Conservation (phyloP, 2,329 filamentous ascomycete species). For the Botrytis byssoidea region DNA sequence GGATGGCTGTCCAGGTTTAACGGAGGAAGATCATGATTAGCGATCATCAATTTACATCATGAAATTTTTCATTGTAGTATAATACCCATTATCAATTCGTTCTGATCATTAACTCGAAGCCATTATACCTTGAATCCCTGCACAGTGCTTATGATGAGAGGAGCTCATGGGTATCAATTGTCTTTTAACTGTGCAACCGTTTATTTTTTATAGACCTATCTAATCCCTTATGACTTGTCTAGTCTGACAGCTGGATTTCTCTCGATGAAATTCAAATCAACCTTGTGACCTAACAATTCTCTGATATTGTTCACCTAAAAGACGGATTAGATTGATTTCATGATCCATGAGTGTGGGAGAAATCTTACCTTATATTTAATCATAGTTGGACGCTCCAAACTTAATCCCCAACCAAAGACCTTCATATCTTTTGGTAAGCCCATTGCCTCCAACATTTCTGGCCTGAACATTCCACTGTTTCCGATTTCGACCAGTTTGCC, state of each 20-base stretch:
- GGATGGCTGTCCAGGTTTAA: slow-evolving; percentile 85
- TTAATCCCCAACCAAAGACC: slow-evolving; percentile 92
- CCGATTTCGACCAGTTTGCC: slow-evolving; percentile 95
- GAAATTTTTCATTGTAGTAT: slow-evolving; percentile 25
- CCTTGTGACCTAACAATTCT: slow-evolving; percentile 77
- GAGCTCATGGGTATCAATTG: slow-evolving; percentile 9
- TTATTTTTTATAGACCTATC: slow-evolving; percentile 14
- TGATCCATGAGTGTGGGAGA: too few relatives aligned
- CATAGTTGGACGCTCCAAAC: slow-evolving; percentile 94
- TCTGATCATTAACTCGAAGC: neutral
- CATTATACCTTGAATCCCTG: neutral
- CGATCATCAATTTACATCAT: neutral
- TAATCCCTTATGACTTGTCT: slow-evolving; percentile 36
- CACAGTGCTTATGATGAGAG: neutral
- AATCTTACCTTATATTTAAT: slow-evolving; percentile 39
- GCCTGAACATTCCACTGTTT: slow-evolving; percentile 97
- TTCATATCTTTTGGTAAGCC: slow-evolving; percentile 86
- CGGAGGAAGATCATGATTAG: slow-evolving; percentile 76
- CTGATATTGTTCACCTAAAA: slow-evolving; percentile 55
- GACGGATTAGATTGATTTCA: slow-evolving; percentile 28
- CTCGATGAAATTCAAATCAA: slow-evolving; percentile 90
- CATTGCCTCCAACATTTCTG: slow-evolving; percentile 96
- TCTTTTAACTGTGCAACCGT: slow-evolving; percentile 1
- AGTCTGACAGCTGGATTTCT: slow-evolving; percentile 86
- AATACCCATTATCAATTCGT: slow-evolving; percentile 31